Evolutionary conservation across 2,329 filamentous ascomycete species (phyloP).

Genomic region (Hymenotorrendiella dingleyae): DNA sequence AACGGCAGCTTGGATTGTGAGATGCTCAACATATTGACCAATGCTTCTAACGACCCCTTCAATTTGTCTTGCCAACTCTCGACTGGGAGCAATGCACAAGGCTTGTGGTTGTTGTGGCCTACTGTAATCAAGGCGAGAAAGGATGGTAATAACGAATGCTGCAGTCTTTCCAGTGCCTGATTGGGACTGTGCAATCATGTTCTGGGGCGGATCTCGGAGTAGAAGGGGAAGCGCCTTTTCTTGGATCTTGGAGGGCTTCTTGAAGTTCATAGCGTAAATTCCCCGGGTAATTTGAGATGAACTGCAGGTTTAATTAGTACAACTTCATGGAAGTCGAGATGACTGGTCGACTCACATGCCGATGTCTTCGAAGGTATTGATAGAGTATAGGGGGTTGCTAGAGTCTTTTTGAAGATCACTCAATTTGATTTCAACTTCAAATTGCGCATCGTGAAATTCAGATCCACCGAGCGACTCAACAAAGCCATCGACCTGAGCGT

Average conservation of each 20-base stretch:
- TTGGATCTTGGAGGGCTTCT: constrained; percentile 96
- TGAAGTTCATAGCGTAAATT: constrained; percentile 76
- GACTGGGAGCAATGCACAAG: constrained; percentile 81
- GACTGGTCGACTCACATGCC: constrained; percentile 59
- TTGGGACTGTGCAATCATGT: constrained; percentile 98
- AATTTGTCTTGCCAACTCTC: constrained; percentile 93
- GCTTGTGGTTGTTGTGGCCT: constrained; percentile 71
- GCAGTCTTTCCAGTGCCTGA: constrained; percentile 98
- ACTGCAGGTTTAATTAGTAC: constrained; percentile 31
- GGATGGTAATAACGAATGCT: constrained; percentile 87
- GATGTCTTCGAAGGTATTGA: constrained; percentile 77
- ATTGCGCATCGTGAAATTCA: constrained; percentile 66
- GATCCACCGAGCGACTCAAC: constrained; percentile 39
- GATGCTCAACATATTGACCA: constrained; percentile 72
- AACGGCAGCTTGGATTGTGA: constrained; percentile 76
- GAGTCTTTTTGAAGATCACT: constrained; percentile 83
- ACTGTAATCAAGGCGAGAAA: constrained; percentile 75
- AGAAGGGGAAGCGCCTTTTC: constrained; percentile 89
- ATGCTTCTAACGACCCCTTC: constrained; percentile 77
- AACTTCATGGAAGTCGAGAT: not conserved
- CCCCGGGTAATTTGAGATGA: constrained; percentile 66
- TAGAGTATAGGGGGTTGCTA: constrained; percentile 81
- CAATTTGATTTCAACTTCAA: constrained; percentile 83
- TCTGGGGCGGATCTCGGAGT: constrained; percentile 76
- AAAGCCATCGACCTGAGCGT: constrained; percentile 40